These are phyloP conservation scores for Zygnema circumcarinatum DNA, from an alignment of 139 green algal species.

Conservation along the genomic window DNA sequence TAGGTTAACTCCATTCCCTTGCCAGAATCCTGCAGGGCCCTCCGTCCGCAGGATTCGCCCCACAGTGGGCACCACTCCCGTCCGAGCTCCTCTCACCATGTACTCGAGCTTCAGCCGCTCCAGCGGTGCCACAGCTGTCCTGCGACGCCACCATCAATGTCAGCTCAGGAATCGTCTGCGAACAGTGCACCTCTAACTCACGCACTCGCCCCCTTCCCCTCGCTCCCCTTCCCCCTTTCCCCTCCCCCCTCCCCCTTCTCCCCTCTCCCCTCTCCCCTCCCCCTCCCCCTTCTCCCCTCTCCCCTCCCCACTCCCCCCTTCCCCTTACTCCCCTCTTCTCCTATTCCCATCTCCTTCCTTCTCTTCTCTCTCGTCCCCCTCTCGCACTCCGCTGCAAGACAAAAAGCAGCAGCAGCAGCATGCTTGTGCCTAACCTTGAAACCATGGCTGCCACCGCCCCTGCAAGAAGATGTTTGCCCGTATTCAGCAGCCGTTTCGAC, in stretches of 20 bases:
- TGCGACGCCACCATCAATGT: constrained; percentile 53
- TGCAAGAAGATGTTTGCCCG: constrained; percentile 14
- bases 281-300: too few relatives aligned
- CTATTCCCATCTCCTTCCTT: too few relatives aligned
- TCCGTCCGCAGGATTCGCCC: constrained; percentile 64
- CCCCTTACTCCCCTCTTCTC: too few relatives aligned
- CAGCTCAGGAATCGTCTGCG: background rate
- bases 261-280: too few relatives aligned
- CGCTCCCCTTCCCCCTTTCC: too few relatives aligned
- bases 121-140: constrained; percentile 75
- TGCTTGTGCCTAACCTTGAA: constrained; percentile 36
- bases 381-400: too few relatives aligned
- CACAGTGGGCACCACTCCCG: constrained; percentile 2
- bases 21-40: constrained; percentile 72
- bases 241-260: background rate
- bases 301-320: too few relatives aligned
- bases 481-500: background rate
- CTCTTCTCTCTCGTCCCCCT: too few relatives aligned
- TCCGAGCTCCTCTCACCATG: constrained; percentile 59
- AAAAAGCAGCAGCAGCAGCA: too few relatives aligned
- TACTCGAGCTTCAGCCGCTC: constrained; percentile 80
- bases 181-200: too few relatives aligned
- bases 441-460: constrained; percentile 20
- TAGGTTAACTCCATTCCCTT: constrained; percentile 80
- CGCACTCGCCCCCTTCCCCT: background rate